phyloP scores from a whole-genome alignment of 768 basidiomycete genomes.

The Naganishia kalamii region DNA sequence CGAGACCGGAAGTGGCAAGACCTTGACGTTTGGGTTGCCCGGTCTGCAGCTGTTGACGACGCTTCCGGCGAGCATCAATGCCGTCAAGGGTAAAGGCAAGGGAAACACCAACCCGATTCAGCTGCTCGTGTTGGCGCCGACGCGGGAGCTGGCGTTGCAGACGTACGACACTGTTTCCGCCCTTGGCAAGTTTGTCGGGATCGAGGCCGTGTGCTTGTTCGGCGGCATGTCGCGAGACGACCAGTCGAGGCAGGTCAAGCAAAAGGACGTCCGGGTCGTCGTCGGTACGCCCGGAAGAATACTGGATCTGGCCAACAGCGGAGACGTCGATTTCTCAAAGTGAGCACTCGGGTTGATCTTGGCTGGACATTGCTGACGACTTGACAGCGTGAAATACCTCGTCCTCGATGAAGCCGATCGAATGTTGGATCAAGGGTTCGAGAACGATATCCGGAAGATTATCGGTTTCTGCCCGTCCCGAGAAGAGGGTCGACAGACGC shows the following conservation, averaged over 20 bases:
- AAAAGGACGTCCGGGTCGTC: conserved; percentile 62
- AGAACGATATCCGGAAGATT: conserved; percentile 91
- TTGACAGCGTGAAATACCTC: conserved; percentile 69
- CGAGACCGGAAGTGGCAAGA: conserved; percentile 91
- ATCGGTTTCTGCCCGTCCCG: conserved; percentile 59
- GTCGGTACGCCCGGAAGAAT: conserved; percentile 94
- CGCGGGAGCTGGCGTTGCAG: conserved; percentile 91
- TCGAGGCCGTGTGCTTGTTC: conserved; percentile 79
- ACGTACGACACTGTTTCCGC: conserved; percentile 75
- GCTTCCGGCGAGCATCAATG: conserved; percentile 40
- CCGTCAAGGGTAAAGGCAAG: conserved; percentile 36
- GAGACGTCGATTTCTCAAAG: conserved; percentile 72
- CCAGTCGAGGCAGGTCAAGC: conserved; percentile 64
- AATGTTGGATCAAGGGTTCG: conserved; percentile 97
- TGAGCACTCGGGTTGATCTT: conserved; percentile 47
- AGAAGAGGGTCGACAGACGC: conserved; percentile 69
- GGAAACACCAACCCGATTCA: conserved; percentile 29
- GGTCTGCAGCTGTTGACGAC: conserved; percentile 61
- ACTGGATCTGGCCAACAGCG: conserved; percentile 82
- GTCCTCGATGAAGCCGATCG: conserved; percentile 96
- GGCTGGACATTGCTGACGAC: not conserved
- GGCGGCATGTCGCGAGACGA: conserved; percentile 89
- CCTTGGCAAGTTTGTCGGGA: conserved; percentile 64
- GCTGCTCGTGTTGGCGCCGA: conserved; percentile 81
- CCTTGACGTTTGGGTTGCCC: conserved; percentile 89